Conservation (phyloP, 2,329 filamentous ascomycete genomes). For the Aspergillus sp. region DNA sequence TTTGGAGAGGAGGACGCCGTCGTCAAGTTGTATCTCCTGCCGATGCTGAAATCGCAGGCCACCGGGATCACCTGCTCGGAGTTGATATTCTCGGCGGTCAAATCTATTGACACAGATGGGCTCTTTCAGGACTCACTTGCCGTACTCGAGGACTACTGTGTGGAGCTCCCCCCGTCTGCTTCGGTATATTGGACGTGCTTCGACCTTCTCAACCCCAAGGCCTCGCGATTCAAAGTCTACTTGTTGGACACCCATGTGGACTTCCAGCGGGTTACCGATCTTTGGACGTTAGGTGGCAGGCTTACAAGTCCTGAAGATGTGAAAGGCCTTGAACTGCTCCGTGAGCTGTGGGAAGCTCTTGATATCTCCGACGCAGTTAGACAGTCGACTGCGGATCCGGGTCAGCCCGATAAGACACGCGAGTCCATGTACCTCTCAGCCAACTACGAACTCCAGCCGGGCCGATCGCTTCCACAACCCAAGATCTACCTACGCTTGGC, state of each 20-base stretch:
- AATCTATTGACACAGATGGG: not conserved
- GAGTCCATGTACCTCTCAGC: too few relatives aligned
- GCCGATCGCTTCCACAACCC: not conserved
- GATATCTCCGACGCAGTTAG: not conserved
- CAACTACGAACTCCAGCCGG: not conserved
- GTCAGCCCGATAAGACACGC: too few relatives aligned
- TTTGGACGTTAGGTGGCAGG: not conserved
- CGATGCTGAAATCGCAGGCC: conserved; percentile 6
- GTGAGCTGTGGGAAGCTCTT: not conserved
- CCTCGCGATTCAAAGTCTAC: not conserved
- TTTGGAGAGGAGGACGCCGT: not conserved
- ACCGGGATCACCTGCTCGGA: conserved; percentile 4
- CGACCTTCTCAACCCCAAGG: not conserved
- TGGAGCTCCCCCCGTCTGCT: too few relatives aligned
- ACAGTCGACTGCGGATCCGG: too few relatives aligned
- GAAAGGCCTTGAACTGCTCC: not conserved
- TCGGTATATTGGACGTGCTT: not conserved
- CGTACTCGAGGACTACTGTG: too few relatives aligned
- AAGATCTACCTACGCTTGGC: not conserved
- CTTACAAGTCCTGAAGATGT: not conserved
- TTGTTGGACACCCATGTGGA: not conserved
- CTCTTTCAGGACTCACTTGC: not conserved
- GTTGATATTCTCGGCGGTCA: conserved; percentile 11
- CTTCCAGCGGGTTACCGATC: not conserved
- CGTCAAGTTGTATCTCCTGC: conserved; percentile 9